Evolutionary conservation across 805 yeast genomes (phyloP).

Genomic region (Hanseniaspora meyeri): DNA sequence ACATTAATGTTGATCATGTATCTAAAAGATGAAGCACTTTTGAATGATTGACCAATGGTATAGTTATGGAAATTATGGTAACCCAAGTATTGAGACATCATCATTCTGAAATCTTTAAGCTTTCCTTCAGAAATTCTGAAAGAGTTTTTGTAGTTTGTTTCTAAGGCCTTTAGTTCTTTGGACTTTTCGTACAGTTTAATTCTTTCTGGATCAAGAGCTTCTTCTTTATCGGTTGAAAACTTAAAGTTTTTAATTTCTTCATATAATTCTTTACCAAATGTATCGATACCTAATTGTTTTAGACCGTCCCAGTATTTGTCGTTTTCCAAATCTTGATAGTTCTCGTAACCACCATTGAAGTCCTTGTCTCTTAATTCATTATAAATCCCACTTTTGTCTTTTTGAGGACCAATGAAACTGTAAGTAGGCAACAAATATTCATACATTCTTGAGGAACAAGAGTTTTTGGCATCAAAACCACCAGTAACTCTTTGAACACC

Average conservation of each 20-base stretch:
- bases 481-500: constrained; percentile 81
- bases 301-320: constrained; percentile 57
- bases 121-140: constrained; percentile 56
- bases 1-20: constrained; percentile 70
- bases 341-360: constrained; percentile 11
- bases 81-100: constrained; percentile 66
- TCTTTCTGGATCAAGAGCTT: constrained; percentile 24
- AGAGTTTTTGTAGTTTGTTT: constrained; percentile 52
- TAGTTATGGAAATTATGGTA: constrained; percentile 87
- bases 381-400: constrained; percentile 47
- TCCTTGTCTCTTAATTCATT: constrained; percentile 37
- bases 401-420: constrained; percentile 82
- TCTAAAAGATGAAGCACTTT: constrained; percentile 75
- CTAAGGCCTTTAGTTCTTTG: constrained; percentile 47
- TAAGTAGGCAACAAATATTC: constrained; percentile 90
- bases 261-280: constrained; percentile 23
- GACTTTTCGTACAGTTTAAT: constrained; percentile 28
- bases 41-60: constrained; percentile 68
- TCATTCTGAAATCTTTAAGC: constrained; percentile 49
- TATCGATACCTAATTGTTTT: constrained; percentile 29
- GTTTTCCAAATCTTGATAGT: constrained; percentile 46
- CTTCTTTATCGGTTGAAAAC: constrained; percentile 13
- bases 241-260: constrained; percentile 22
- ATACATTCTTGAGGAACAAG: constrained; percentile 91
- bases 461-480: constrained; percentile 84